Conservation (phyloP, 2,329 filamentous ascomycete species). For the Clonostachys solani region DNA sequence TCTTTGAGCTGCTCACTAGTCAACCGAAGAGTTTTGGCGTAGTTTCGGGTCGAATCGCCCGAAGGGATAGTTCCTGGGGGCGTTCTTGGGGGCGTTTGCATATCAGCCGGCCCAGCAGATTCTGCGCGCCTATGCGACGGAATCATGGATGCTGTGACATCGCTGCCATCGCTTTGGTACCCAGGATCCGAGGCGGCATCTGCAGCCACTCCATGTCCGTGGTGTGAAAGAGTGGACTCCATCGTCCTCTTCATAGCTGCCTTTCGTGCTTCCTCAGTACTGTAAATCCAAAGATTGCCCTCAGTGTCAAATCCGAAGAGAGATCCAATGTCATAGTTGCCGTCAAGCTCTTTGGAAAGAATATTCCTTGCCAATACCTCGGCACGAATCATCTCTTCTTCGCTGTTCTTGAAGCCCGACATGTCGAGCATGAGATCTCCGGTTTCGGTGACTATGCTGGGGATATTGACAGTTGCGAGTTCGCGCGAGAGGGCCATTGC, state of each 20-base stretch:
- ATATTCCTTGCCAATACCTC: constrained; percentile 94
- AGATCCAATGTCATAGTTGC: constrained; percentile 92
- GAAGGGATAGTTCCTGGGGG: constrained; percentile 62
- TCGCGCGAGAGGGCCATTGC: constrained; percentile 83
- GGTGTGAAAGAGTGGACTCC: constrained; percentile 41
- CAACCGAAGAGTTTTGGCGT: constrained; percentile 91
- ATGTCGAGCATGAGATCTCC: constrained; percentile 98
- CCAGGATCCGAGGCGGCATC: constrained; percentile 90
- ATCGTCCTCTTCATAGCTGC: constrained; percentile 68
- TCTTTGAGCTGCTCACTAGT: constrained; percentile 94
- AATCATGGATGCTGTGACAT: constrained; percentile 41
- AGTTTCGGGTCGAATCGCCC: constrained; percentile 76
- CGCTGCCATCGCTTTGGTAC: constrained; percentile 86
- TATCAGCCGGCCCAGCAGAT: constrained; percentile 49
- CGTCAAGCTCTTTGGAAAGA: constrained; percentile 86
- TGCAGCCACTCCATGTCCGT: constrained; percentile 50
- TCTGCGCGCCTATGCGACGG: constrained; percentile 59
- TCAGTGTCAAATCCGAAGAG: constrained; percentile 93
- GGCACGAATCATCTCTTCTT: constrained; percentile 85
- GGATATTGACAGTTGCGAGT: constrained; percentile 86
- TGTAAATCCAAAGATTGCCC: constrained; percentile 99
- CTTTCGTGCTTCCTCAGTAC: constrained; percentile 93
- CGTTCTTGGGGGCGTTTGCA: constrained; percentile 63
- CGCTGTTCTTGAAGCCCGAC: constrained; percentile 92
- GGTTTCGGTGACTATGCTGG: constrained; percentile 83